Conservation (phyloP, 2,329 filamentous ascomycete species). For the Nigrospora osmanthi region DNA sequence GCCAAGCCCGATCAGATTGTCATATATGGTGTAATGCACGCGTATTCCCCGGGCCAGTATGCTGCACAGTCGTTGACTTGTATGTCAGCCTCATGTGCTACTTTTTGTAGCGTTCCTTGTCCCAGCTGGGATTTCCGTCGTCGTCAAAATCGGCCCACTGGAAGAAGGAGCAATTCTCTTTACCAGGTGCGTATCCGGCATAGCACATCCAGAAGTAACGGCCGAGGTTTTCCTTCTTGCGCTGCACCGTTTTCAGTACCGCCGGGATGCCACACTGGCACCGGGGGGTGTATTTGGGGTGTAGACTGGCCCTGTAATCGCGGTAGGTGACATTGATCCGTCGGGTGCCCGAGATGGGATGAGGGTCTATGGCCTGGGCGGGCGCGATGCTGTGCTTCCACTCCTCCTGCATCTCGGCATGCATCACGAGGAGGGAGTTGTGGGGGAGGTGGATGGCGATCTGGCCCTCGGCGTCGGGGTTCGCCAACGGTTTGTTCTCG, state of each 20-base stretch:
- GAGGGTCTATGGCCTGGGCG: constrained; percentile 69
- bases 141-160: constrained; percentile 83
- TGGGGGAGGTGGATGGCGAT: constrained; percentile 91
- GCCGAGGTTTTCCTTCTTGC: constrained; percentile 67
- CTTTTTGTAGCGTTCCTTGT: constrained; percentile 17
- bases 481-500: constrained; percentile 28
- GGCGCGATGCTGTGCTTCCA: constrained; percentile 89
- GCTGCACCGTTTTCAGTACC: constrained; percentile 70
- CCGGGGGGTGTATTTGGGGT: constrained; percentile 68
- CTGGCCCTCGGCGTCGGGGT: constrained; percentile 67
- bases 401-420: constrained; percentile 94
- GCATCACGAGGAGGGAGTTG: constrained; percentile 91
- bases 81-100: too few species aligned
- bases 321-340: constrained; percentile 94
- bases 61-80: too few species aligned
- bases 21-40: too few species aligned
- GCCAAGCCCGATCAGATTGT: too few species aligned
- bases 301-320: constrained; percentile 69
- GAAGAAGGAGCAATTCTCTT: constrained; percentile 67
- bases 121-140: constrained; percentile 71
- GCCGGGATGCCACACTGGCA: constrained; percentile 67
- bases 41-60: too few species aligned
- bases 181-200: constrained; percentile 61
- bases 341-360: constrained; percentile 71
- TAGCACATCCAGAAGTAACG: constrained; percentile 95